phyloP scores from a whole-genome alignment of 129 eudicot species.

The Helichrysum umbraculigerum region DNA sequence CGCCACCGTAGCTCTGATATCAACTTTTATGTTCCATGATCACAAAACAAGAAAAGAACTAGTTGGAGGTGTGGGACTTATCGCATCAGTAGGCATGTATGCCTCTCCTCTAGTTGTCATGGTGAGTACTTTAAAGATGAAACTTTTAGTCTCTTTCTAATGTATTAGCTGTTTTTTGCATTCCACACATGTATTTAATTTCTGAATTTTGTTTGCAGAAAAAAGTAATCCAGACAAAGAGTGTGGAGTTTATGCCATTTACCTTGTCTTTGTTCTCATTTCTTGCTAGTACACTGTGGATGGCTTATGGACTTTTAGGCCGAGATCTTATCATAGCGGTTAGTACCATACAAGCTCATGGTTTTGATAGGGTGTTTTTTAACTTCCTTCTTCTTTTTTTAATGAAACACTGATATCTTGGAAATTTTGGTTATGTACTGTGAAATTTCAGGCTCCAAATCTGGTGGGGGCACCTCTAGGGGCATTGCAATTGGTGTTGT shows the following conservation, averaged over 20 bases:
- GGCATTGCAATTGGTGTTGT: conserved; percentile 60
- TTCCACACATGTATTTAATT: not conserved
- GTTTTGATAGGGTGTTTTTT: not conserved
- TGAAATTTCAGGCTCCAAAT: conserved; percentile 69
- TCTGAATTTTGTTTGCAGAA: conserved; percentile 47
- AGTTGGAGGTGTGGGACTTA: conserved; percentile 72
- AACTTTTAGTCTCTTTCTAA: not conserved
- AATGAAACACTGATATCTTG: not conserved
- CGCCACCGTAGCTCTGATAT: conserved; percentile 43
- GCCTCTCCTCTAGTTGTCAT: conserved; percentile 72
- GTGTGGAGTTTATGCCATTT: conserved; percentile 92
- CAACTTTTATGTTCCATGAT: conserved; percentile 59
- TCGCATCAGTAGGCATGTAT: conserved; percentile 73
- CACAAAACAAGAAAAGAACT: conserved; percentile 61
- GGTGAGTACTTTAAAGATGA: conserved; percentile 46
- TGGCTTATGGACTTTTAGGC: conserved; percentile 82
- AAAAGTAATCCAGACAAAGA: conserved; percentile 76
- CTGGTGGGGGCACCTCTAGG: conserved; percentile 71
- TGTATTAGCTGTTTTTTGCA: not conserved
- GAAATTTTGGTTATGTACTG: not conserved
- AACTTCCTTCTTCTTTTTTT: not conserved
- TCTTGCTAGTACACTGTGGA: conserved; percentile 71
- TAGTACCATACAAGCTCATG: conserved; percentile 29
- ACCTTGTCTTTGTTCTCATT: conserved; percentile 80
- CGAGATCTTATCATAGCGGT: conserved; percentile 71